Base-by-base conservation (phyloP, 805 yeast species). In the Monosporozyma aerobia region DNA sequence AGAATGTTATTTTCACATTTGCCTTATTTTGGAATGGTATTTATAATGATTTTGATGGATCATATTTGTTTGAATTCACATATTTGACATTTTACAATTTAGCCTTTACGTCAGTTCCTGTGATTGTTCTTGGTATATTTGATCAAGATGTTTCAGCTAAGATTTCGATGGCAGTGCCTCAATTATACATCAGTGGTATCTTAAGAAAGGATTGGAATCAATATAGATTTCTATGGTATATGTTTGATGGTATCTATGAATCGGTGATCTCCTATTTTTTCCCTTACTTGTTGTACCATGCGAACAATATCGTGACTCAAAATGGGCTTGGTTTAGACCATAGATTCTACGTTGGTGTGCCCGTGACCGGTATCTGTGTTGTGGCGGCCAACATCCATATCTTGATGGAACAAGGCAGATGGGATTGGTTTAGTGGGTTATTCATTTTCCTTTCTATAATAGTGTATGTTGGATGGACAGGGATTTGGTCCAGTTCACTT, bases 11-110 rank as follows among this genome's bases (percentile, higher is more conserved):
- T 56, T 87, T 85, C 73, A 79, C 88, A 0, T 65, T 86, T 59
- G 82, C 94, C 0, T 72, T 83, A 57, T 86, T 86, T 67, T 87
- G 94, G 92, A 87, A 79, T 63, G 90, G 94, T 63, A 75, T 85
- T 53, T 85, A 75, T 71, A 78, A 76, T 63, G 73, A 85, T 63
- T 87, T 83, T 65, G 95, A 87, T 70, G 95, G 95, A 19, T 74
- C 92, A 1, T 87, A 87, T 62, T 70, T 87, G 56, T 84, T 81
- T 61, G 94, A 87, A 73, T 87, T 77, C 69, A 87, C 95, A 25
- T 85, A 80, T 62, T 73, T 86, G 73, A 85, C 82, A 81, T 86
- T 87, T 65, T 87, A 85, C 69, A 86, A 82, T 63, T 77, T 87
- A 77, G 94, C 92, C 2, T 87, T 83, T 65, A 87, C 95, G 0